phyloP scores from a whole-genome alignment of 2,329 filamentous ascomycete genomes.

The Calonectria honghensis region DNA sequence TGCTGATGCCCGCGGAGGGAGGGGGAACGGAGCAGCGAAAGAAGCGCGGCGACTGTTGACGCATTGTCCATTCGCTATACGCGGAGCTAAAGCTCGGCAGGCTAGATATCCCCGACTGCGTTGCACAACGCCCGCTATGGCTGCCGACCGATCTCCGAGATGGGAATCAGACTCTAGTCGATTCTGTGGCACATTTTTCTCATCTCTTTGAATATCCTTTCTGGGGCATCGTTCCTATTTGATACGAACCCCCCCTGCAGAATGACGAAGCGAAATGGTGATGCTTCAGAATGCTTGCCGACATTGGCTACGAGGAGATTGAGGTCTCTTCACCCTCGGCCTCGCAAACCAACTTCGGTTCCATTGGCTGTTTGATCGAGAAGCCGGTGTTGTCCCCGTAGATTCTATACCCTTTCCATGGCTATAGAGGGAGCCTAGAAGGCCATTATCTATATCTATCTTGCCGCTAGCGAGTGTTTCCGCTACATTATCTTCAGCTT shows the following conservation, averaged over 20 bases:
- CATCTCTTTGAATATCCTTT: background rate
- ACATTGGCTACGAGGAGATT: slow-evolving; percentile 97
- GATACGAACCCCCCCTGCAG: slow-evolving; percentile 64
- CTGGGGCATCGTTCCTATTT: slow-evolving; percentile 15
- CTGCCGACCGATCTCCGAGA: slow-evolving; percentile 89
- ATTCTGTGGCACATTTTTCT: slow-evolving; percentile 84
- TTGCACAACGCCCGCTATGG: slow-evolving; percentile 69
- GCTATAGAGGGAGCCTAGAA: slow-evolving; percentile 93
- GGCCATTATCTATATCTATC: slow-evolving; percentile 95
- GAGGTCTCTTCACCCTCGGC: slow-evolving; percentile 97
- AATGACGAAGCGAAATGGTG: slow-evolving; percentile 95
- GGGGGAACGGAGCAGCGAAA: no score
- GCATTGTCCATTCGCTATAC: background rate
- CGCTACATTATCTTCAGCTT: slow-evolving; percentile 92
- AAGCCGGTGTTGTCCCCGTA: slow-evolving; percentile 81
- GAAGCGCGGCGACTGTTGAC: no score
- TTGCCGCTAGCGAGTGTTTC: slow-evolving; percentile 97
- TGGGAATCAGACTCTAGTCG: slow-evolving; percentile 93
- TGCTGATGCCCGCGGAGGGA: no score
- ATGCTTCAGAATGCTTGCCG: slow-evolving; percentile 95
- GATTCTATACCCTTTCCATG: slow-evolving; percentile 89
- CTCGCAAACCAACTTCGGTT: slow-evolving; percentile 96
- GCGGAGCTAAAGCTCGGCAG: background rate
- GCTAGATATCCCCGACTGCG: no score
- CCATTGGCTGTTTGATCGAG: slow-evolving; percentile 83